Evolutionary conservation across 2,329 filamentous ascomycete species (phyloP).

Genomic region (Pestalotiopsis sp.): DNA sequence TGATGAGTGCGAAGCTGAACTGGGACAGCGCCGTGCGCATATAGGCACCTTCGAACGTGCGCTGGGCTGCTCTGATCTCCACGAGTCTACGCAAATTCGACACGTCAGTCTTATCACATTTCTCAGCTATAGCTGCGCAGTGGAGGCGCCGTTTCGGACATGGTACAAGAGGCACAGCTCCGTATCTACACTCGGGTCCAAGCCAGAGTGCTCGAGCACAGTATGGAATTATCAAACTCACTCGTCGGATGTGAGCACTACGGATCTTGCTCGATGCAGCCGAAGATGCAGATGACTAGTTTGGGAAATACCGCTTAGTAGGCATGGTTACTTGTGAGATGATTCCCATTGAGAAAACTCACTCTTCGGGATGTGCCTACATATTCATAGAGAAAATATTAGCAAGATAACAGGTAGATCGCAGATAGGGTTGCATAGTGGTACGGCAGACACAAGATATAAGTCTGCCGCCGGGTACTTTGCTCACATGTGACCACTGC

Average conservation of each 20-base stretch:
- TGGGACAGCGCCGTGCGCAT: constrained; percentile 92
- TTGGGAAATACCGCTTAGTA: neutral
- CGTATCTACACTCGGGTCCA: neutral
- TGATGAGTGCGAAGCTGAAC: constrained; percentile 92
- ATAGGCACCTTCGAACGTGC: constrained; percentile 97
- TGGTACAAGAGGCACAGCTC: neutral
- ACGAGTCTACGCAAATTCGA: constrained; percentile 62
- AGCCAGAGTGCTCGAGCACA: neutral
- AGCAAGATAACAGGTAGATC: neutral
- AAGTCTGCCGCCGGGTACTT: too few relatives aligned
- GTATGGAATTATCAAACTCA: constrained; percentile 37
- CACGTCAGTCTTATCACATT: neutral
- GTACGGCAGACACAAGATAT: too few relatives aligned
- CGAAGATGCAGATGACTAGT: constrained; percentile 75
- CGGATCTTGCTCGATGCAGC: constrained; percentile 80
- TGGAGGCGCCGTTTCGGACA: neutral
- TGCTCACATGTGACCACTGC: neutral
- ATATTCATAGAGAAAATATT: neutral
- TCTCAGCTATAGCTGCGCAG: neutral
- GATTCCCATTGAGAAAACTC: neutral
- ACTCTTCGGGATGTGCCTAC: constrained; percentile 35
- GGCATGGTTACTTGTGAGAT: neutral
- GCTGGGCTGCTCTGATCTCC: constrained; percentile 91
- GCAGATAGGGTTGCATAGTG: neutral
- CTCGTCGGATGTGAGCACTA: constrained; percentile 80